These are phyloP conservation scores for Fistulifera pelliculosa DNA, from an alignment of 108 stramenopile species.

Conservation along the genomic window DNA sequence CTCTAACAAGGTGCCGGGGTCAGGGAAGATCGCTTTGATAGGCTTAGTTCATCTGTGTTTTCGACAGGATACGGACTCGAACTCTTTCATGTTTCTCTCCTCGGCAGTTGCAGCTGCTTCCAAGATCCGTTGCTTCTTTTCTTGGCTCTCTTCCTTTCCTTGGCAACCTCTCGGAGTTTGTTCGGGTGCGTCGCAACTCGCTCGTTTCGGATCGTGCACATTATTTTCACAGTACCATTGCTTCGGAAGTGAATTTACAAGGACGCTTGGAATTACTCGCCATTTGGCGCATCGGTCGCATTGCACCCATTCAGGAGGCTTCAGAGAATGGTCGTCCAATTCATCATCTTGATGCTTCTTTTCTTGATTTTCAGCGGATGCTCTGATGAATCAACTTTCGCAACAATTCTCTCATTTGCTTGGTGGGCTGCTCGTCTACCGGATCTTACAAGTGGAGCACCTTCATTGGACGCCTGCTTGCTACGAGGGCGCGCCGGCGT, in stretches of 20 bases:
- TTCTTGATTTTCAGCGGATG: constrained; percentile 41
- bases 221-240: constrained; percentile 79
- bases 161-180: constrained; percentile 25
- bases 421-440: constrained; percentile 60
- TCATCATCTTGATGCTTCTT: constrained; percentile 10
- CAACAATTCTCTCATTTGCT: constrained; percentile 50
- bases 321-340: constrained; percentile 8
- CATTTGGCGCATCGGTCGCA: constrained; percentile 83
- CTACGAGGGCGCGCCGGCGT: background rate
- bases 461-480: background rate
- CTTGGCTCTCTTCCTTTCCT: constrained; percentile 13
- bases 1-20: background rate
- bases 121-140: constrained; percentile 4
- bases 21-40: constrained; percentile 2
- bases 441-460: constrained; percentile 24
- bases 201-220: constrained; percentile 63
- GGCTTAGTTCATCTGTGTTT: background rate
- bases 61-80: background rate
- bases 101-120: constrained; percentile 12
- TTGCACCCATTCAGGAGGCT: constrained; percentile 54
- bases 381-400: constrained; percentile 10
- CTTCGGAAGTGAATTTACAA: constrained; percentile 55
- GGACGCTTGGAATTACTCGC: constrained; percentile 61
- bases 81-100: constrained; percentile 7
- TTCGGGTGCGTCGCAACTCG: constrained; percentile 67